Evolutionary conservation across 1,284 basidiomycete species (phyloP), one percentile per base, ranked within the genome.

Genomic region (Cystobasidium pallidum): DNA sequence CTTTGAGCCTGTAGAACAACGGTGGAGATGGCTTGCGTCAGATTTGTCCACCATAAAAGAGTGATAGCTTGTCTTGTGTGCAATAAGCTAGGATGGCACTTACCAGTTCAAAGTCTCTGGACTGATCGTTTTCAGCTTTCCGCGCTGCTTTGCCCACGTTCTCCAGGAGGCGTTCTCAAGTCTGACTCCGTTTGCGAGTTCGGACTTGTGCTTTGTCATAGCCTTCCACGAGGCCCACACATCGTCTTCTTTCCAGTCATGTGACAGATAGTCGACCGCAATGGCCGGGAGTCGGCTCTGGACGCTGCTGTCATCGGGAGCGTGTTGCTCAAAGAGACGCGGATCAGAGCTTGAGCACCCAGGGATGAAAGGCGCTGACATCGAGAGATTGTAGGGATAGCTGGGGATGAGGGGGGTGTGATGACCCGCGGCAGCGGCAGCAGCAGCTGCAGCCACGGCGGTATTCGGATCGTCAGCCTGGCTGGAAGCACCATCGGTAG

Each of bases 61-160:
- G n/a, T n/a, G n/a, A n/a, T n/a, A n/a, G n/a, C n/a, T n/a, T n/a
- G 39, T 15, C 39, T n/a, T 19, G 19, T 17, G 4, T 15, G 43
- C 11, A 11, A 19, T 4, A 8, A 15, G 43, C 34, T 21, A 2
- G 32, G 17, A 7, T n/a, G 36, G 47, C 36, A 70, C 92, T 80
- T 80, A 97, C 95, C 95, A 99, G 81, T 99, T 99, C 77, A 99
- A 87, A 2, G 95, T 97, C 83, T 99, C 95, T 73, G 95, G 95
- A 52, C 88, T 91, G 80, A 99, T 88, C 0, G 95, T 99, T 83
- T 91, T 92, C 73, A 99, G 86, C 76, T 94, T 93, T 78, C 96
- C 97, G 75, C 95, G 86, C 86, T 98, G 95, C 83, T 99, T 98
- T 87, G 94, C 95, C 95, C 96, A 99, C 0, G 95, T 98, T 55